These are phyloP conservation scores for Spathaspora passalidarum DNA, from an alignment of 805 yeast genomes.

Conservation along the genomic window DNA sequence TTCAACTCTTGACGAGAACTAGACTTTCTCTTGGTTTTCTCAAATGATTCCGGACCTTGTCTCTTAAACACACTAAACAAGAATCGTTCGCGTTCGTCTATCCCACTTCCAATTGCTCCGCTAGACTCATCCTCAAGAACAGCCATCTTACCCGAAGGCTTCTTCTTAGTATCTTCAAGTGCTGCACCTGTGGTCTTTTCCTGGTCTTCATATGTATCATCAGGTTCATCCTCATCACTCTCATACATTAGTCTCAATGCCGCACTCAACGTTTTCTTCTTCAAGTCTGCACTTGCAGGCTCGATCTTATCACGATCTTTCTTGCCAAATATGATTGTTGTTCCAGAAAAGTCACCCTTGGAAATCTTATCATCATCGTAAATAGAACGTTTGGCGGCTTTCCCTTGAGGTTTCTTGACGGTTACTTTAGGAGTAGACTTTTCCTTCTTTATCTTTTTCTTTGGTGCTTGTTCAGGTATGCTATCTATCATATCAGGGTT, in stretches of 20 bases:
- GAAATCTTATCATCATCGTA: slow-evolving; percentile 30
- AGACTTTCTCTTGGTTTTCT: slow-evolving; percentile 48
- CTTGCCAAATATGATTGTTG: slow-evolving; percentile 31
- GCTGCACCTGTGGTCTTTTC: slow-evolving; percentile 37
- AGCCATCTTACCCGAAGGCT: slow-evolving; percentile 5
- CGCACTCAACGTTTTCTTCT: slow-evolving; percentile 53
- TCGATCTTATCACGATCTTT: slow-evolving; percentile 17
- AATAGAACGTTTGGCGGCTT: slow-evolving; percentile 15
- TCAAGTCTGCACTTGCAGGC: slow-evolving; percentile 37
- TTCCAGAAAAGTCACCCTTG: slow-evolving; percentile 21
- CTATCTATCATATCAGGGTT: slow-evolving; percentile 44
- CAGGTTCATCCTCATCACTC: slow-evolving; percentile 82
- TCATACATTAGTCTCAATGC: slow-evolving; percentile 66
- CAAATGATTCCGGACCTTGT: slow-evolving; percentile 41
- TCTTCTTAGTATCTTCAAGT: slow-evolving; percentile 8
- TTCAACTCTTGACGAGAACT: slow-evolving; percentile 51
- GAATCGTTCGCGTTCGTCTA: slow-evolving; percentile 49
- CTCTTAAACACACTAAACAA: slow-evolving; percentile 55
- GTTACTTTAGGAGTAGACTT: slow-evolving; percentile 2
- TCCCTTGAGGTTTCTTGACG: not conserved
- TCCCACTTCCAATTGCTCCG: slow-evolving; percentile 14
- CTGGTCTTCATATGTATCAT: slow-evolving; percentile 65
- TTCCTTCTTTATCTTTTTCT: not conserved
- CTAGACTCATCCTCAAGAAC: slow-evolving; percentile 13
- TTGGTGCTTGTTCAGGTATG: slow-evolving; percentile 16